Percentiles rank a stretch among this genome's conserved stretches.
These are phyloP conservation scores for Cucurbita maxima DNA, from an alignment of 306 rosid species.

Conservation along the genomic window DNA sequence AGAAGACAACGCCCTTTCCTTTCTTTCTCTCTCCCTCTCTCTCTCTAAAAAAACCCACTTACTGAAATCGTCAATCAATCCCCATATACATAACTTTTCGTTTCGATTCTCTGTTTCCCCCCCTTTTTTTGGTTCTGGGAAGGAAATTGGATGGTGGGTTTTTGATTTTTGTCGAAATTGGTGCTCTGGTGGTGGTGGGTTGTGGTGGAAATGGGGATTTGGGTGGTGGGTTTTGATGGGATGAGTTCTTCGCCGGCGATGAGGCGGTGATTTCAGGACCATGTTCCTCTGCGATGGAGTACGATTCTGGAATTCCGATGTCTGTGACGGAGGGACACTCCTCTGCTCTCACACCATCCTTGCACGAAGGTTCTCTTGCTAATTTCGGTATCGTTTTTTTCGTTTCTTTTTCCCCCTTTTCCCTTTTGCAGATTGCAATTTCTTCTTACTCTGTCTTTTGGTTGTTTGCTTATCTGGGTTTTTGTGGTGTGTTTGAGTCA, in stretches of 20 bases:
- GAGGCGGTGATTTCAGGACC: conserved; percentile 22
- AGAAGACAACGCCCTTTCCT: conserved; percentile 38
- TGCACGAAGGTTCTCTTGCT: conserved; percentile 28
- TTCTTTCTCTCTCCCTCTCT: not conserved
- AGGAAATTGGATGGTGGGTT: not conserved
- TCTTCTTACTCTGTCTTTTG: not conserved
- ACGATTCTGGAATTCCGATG: conserved; percentile 65
- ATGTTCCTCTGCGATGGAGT: conserved; percentile 38
- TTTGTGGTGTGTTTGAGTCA: not conserved
- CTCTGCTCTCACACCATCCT: conserved; percentile 26
- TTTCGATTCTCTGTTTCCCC: not conserved
- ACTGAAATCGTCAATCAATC: not conserved
- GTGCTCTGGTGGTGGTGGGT: not conserved
- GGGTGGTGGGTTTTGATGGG: conserved; percentile 13
- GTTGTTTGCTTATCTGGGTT: not conserved
- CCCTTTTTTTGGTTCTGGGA: not conserved
- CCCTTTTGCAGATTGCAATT: not conserved
- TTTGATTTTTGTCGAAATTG: not conserved
- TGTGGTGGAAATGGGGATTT: conserved; percentile 23
- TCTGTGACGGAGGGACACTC: conserved; percentile 42
- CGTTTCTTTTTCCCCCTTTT: not conserved
- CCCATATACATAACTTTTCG: not conserved
- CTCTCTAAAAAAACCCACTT: not conserved
- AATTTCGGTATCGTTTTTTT: not conserved
- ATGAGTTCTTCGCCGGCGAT: conserved; percentile 14